Evolutionary conservation across 345 rosid species (phyloP).

Genomic region (Lagerstroemia speciosa): DNA sequence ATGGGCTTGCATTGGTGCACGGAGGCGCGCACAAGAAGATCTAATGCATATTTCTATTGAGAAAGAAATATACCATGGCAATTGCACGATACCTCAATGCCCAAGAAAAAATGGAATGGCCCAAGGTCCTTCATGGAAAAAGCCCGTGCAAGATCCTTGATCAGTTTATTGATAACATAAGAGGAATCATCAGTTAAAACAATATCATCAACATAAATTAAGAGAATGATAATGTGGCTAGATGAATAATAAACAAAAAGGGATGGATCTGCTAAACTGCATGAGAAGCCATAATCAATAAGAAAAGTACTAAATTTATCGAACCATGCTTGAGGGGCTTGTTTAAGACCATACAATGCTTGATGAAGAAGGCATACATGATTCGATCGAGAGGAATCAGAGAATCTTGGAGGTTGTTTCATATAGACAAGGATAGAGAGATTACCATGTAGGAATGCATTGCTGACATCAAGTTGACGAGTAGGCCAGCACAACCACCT

Average conservation of each 20-base stretch:
- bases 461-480: no score
- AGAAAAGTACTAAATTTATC: neutral
- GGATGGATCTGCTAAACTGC: neutral
- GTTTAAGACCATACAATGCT: neutral
- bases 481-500: no score
- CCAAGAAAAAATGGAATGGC: neutral
- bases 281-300: neutral
- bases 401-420: neutral
- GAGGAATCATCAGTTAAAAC: neutral
- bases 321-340: neutral
- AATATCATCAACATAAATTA: conserved; percentile 1
- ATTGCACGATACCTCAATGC: neutral
- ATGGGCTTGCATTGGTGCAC: neutral
- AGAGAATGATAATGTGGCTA: neutral
- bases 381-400: neutral
- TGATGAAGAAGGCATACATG: neutral
- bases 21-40: neutral
- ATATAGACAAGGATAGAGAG: neutral
- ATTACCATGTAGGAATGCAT: neutral
- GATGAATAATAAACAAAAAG: neutral
- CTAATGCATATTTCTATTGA: neutral
- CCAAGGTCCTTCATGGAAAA: neutral
- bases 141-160: neutral
- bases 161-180: neutral
- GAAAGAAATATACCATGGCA: neutral